Percentiles rank a stretch among this genome's conserved stretches.
These are phyloP conservation scores for Hypoxylon sp. DNA, from an alignment of 2,329 filamentous ascomycete genomes.

Conservation along the genomic window DNA sequence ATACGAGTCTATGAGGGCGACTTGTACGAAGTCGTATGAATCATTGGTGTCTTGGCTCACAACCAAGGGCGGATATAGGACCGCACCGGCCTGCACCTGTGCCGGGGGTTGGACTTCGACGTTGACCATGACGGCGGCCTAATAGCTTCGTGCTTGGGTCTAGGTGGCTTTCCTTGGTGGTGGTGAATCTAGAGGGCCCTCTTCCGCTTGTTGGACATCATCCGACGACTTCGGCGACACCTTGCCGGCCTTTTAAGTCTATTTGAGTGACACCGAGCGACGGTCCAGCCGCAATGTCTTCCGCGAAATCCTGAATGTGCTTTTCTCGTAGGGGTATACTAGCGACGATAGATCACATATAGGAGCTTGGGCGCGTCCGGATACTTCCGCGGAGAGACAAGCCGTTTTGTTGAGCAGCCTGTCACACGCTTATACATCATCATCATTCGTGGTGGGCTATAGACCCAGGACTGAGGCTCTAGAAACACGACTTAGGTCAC, in stretches of 20 bases:
- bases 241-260: conserved; percentile 23
- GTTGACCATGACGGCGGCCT: conserved; percentile 30
- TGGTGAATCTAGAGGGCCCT: conserved; percentile 10
- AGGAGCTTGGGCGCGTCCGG: not conserved
- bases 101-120: conserved; percentile 40
- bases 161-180: conserved; percentile 6
- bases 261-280: conserved; percentile 17
- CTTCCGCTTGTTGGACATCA: not conserved
- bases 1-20: conserved; percentile 37
- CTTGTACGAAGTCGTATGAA: conserved; percentile 36
- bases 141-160: conserved; percentile 9
- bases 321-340: conserved; percentile 6
- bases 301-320: not conserved
- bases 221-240: not conserved
- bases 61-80: conserved; percentile 42
- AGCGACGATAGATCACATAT: conserved; percentile 6
- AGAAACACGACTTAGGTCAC: conserved; percentile 25
- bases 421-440: conserved; percentile 9
- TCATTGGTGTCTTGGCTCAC: conserved; percentile 31
- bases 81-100: conserved; percentile 35
- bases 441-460: conserved; percentile 3
- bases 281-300: not conserved
- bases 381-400: conserved; percentile 12
- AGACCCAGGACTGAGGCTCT: conserved; percentile 8
- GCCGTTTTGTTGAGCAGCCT: conserved; percentile 11